These are phyloP conservation scores for Lippia alba DNA, from an alignment of 305 asterid species.

Conservation along the genomic window DNA sequence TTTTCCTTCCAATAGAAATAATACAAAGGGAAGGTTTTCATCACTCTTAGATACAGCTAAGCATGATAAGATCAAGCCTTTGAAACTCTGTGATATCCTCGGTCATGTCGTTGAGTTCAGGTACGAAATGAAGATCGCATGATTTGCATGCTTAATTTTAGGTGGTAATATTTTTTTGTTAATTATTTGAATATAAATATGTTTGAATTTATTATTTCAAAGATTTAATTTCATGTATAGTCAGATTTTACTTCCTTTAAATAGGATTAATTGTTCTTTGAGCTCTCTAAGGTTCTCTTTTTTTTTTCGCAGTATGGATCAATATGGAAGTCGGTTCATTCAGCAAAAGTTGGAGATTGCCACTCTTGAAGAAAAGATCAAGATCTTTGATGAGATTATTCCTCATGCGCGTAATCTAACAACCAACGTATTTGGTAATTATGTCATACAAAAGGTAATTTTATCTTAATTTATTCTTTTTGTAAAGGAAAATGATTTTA, in stretches of 20 bases:
- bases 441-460: constrained; percentile 85
- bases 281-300: constrained; percentile 13
- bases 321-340: constrained; percentile 88
- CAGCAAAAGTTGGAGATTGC: constrained; percentile 94
- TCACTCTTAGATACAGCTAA: constrained; percentile 67
- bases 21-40: constrained; percentile 49
- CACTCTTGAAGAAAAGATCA: constrained; percentile 66
- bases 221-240: too few relatives aligned
- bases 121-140: constrained; percentile 36
- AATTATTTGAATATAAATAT: too few relatives aligned
- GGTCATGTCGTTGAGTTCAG: constrained; percentile 70
- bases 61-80: constrained; percentile 60
- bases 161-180: too few relatives aligned
- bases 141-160: constrained; percentile 17
- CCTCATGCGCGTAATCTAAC: constrained; percentile 72
- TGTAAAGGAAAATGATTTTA: neutral
- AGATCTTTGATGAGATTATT: constrained; percentile 66
- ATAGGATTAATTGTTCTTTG: neutral
- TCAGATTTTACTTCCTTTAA: too few relatives aligned
- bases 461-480: neutral
- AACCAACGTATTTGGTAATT: constrained; percentile 88
- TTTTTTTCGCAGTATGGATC: constrained; percentile 71
- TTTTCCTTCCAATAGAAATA: constrained; percentile 44
- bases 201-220: too few relatives aligned
- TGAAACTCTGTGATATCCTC: constrained; percentile 70